Conservation (phyloP, 129 eudicot species). For the Oenanthe sinensis region DNA sequence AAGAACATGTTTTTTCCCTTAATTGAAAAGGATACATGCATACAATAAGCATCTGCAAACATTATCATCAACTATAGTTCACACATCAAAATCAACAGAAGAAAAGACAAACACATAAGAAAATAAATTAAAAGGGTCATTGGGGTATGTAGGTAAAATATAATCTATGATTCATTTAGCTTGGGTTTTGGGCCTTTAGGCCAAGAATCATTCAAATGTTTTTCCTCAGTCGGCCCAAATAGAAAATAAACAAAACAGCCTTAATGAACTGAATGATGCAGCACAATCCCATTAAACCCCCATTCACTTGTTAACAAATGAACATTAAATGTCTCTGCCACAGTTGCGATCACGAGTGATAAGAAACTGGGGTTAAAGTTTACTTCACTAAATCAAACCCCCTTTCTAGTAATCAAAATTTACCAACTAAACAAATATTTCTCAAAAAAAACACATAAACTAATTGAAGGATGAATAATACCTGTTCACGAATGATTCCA, state of each 20-base stretch:
- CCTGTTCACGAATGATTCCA: slow-evolving; percentile 34
- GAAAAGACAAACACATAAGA: not conserved
- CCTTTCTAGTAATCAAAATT: not conserved
- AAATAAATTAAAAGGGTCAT: not conserved
- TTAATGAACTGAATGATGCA: not conserved
- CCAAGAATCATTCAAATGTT: not conserved
- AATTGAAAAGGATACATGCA: too few relatives aligned
- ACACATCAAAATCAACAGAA: not conserved
- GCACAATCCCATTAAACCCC: not conserved
- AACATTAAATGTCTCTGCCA: not conserved
- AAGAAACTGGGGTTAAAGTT: not conserved
- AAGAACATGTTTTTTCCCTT: not conserved
- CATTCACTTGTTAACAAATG: not conserved
- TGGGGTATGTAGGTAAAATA: not conserved
- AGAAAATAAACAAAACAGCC: not conserved
- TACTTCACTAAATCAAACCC: not conserved
- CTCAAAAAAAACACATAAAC: too few relatives aligned
- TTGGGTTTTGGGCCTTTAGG: not conserved
- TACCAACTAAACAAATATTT: not conserved
- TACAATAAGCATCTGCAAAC: not conserved
- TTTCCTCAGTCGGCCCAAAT: not conserved
- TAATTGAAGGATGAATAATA: not conserved
- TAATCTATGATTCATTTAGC: not conserved
- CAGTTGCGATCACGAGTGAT: not conserved
- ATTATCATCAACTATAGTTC: not conserved